A percentile compares a stretch with the other conserved stretches of the same genome.
These are phyloP conservation scores for Rhodomyrtus tomentosa DNA, from an alignment of 345 rosid species.

Conservation along the genomic window DNA sequence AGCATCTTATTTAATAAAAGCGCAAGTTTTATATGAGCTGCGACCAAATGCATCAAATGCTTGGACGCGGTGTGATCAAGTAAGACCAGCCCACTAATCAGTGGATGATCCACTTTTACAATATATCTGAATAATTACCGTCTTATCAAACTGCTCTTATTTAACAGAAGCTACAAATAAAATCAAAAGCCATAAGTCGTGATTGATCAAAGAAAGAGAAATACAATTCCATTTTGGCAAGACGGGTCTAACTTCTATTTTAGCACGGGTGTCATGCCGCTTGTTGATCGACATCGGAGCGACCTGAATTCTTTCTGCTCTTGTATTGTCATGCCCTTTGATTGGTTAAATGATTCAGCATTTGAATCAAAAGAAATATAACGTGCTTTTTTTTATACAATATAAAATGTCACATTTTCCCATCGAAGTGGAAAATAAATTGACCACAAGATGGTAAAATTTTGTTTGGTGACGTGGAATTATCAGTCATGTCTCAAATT, in stretches of 20 bases:
- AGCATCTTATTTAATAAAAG: neutral
- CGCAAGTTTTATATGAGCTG: accelerated
- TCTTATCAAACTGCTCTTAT: too few relatives aligned
- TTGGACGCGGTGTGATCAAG: accelerated
- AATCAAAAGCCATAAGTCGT: accelerated
- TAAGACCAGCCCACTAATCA: neutral
- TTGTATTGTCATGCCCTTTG: neutral
- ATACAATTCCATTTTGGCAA: accelerated
- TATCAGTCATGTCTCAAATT: neutral
- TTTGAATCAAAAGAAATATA: neutral
- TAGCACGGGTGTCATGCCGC: neutral
- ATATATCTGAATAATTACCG: too few relatives aligned
- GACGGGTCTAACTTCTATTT: accelerated
- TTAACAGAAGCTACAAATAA: accelerated
- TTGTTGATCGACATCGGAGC: neutral
- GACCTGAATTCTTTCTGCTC: neutral
- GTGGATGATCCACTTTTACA: too few relatives aligned
- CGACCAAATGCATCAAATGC: neutral
- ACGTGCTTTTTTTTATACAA: neutral
- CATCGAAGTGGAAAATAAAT: neutral
- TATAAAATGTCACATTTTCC: neutral
- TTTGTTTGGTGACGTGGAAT: neutral
- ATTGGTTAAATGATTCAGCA: neutral
- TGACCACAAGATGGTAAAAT: neutral
- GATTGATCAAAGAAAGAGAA: accelerated